Evolutionary conservation across 2,329 filamentous ascomycete species (phyloP), one percentile per base, ranked within the genome.

Genomic region (Colletotrichum kahawae): DNA sequence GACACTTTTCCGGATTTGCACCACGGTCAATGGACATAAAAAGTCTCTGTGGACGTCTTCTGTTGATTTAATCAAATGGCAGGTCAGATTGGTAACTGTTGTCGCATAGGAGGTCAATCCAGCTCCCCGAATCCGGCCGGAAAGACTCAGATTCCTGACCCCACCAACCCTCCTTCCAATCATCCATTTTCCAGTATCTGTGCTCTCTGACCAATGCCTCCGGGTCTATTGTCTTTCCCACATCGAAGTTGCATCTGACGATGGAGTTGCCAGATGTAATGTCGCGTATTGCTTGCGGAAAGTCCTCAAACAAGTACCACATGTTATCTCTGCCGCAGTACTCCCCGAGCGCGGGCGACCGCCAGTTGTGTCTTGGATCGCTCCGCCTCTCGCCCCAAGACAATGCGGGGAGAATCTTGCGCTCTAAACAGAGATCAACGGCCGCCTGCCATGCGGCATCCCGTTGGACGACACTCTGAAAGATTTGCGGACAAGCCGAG

Each of bases 41-140:
- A 7, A 38, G 14, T 43, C 4, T 43, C 36, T 43, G 36, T 18
- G 16, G 16, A 18, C 4, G 36, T 43, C 4, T 18, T 43, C 36
- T n/a, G 1, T 0, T 43, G 4, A 1, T 5, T 43, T 2, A 56
- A 56, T 27, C n/a, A 8, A 59, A 1, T 16, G 27, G 56, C 13
- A 31, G 4, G 0, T 18, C 56, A 4, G 29, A 13, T 31, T 60
- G 24, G 27, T 31, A 5, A 31, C 27, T n/a, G 1, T 34, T 33
- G 56, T 33, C 56, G 16, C 56, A 60, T 1, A 29, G 4, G 18
- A 60, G 56, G 0, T 29, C 0, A 9, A 60, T 7, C 57, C 57
- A 60, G 18, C 57, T 60, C 2, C 29, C 29, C 6, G 18, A 60
- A 21, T 5, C 57, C n/a, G 57, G 57, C 7, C 13, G 14, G 5